Evolutionary conservation across 2,329 filamentous ascomycete species (phyloP).

Genomic region (Xylariales sp.): DNA sequence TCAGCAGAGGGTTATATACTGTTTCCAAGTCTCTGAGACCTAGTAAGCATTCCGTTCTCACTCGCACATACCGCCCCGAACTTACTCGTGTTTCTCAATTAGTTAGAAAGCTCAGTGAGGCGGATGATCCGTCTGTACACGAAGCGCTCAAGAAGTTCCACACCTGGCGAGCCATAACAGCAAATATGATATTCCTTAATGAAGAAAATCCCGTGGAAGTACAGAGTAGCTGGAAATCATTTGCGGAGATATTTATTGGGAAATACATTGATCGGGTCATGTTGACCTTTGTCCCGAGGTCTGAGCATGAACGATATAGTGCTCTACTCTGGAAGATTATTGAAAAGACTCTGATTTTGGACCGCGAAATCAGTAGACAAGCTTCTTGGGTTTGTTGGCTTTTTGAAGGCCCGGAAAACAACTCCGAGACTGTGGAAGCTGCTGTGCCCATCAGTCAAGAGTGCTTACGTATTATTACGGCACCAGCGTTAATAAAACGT

Average conservation of each 20-base stretch:
- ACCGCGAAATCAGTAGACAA: slow-evolving; percentile 21
- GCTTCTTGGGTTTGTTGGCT: slow-evolving; percentile 20
- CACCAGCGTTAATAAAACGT: slow-evolving; percentile 17
- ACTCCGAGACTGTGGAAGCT: not conserved
- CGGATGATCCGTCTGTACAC: not conserved
- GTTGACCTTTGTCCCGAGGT: not conserved
- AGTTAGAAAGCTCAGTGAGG: not conserved
- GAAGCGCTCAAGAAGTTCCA: slow-evolving; percentile 15
- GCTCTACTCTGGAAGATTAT: slow-evolving; percentile 4
- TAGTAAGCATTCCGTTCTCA: not conserved
- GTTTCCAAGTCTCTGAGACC: slow-evolving; percentile 7
- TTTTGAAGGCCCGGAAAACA: slow-evolving; percentile 6
- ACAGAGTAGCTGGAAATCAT: slow-evolving; percentile 6
- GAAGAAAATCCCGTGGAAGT: not conserved
- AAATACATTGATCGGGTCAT: slow-evolving; percentile 5
- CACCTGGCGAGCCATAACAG: slow-evolving; percentile 15
- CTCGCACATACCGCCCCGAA: not conserved
- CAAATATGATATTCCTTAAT: slow-evolving; percentile 14
- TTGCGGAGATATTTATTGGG: slow-evolving; percentile 4
- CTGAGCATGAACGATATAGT: slow-evolving; percentile 3
- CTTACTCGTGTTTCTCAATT: not conserved
- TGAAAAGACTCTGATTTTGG: slow-evolving; percentile 19
- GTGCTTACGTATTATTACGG: not conserved
- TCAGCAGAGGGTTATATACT: not conserved
- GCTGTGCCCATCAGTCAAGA: not conserved